Evolutionary conservation across 768 basidiomycete genomes (phyloP).

Genomic region (Amanita pseudoporphyria): DNA sequence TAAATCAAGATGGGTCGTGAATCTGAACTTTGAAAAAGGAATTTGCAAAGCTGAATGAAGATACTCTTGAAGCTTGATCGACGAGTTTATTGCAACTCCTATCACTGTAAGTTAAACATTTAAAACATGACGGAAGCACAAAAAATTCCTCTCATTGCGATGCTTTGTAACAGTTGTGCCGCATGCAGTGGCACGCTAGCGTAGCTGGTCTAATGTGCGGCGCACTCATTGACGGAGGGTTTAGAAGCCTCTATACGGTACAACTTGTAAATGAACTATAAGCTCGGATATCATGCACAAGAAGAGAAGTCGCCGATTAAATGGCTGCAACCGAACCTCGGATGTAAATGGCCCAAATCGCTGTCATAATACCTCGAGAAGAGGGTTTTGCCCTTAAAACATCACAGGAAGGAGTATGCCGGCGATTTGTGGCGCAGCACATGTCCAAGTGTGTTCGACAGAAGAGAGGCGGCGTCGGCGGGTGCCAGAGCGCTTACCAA

Average conservation of each 20-base stretch:
- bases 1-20: conserved; percentile 1
- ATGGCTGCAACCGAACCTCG: conserved; percentile 12
- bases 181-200: neutral
- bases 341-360: conserved; percentile 6
- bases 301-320: conserved; percentile 2
- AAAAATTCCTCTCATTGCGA: neutral
- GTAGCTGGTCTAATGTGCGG: neutral
- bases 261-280: neutral
- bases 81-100: conserved; percentile 7
- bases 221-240: neutral
- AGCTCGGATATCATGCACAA: conserved; percentile 3
- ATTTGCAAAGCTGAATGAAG: conserved; percentile 1
- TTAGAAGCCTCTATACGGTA: conserved; percentile 6
- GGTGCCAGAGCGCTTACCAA: conserved; percentile 12
- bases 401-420: conserved; percentile 1
- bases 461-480: conserved; percentile 10
- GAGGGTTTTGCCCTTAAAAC: neutral
- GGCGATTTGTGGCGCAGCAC: conserved; percentile 20
- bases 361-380: neutral
- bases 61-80: conserved; percentile 2
- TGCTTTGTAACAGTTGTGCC: neutral
- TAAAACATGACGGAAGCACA: conserved; percentile 3
- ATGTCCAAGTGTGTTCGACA: conserved; percentile 7
- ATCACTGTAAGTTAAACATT: conserved; percentile 6
- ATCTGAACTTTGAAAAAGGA: neutral